A percentile compares a stretch with the other conserved stretches of the same genome.
phyloP scores from a whole-genome alignment of 1,139 yeast genomes.

The Nematodospora anomalae region DNA sequence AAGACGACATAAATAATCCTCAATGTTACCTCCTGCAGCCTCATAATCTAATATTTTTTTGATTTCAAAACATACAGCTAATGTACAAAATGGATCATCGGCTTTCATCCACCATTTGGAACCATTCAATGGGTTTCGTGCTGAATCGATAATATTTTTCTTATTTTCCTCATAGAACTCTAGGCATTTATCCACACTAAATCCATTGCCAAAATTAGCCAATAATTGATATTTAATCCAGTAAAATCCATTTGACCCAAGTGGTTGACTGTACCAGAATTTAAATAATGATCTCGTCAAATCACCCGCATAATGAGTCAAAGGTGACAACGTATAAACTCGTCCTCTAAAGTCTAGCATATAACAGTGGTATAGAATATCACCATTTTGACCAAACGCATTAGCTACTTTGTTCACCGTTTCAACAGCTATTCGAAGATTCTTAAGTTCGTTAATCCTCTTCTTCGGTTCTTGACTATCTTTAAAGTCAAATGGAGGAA shows the following conservation, averaged over 20 bases:
- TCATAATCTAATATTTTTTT: constrained; percentile 19
- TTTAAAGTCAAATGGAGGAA: constrained; percentile 22
- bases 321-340: constrained; percentile 39
- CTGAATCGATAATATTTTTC: constrained; percentile 27
- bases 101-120: constrained; percentile 39
- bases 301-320: constrained; percentile 42
- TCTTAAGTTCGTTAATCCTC: constrained; percentile 16
- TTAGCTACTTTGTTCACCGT: constrained; percentile 25
- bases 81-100: constrained; percentile 44
- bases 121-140: constrained; percentile 26
- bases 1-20: constrained; percentile 30
- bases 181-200: constrained; percentile 24
- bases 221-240: constrained; percentile 48
- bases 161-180: constrained; percentile 28
- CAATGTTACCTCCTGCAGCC: constrained; percentile 19
- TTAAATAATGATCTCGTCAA: constrained; percentile 33
- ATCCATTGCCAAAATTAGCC: constrained; percentile 33
- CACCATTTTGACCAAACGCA: constrained; percentile 34
- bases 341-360: constrained; percentile 45
- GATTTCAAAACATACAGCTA: constrained; percentile 39
- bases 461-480: constrained; percentile 10
- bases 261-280: constrained; percentile 40
- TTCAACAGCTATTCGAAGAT: constrained; percentile 24
- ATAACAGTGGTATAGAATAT: constrained; percentile 41
- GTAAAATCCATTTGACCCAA: constrained; percentile 35